Conservation (phyloP, 2,329 filamentous ascomycete species). For the Talaromyces albobiverticillius region DNA sequence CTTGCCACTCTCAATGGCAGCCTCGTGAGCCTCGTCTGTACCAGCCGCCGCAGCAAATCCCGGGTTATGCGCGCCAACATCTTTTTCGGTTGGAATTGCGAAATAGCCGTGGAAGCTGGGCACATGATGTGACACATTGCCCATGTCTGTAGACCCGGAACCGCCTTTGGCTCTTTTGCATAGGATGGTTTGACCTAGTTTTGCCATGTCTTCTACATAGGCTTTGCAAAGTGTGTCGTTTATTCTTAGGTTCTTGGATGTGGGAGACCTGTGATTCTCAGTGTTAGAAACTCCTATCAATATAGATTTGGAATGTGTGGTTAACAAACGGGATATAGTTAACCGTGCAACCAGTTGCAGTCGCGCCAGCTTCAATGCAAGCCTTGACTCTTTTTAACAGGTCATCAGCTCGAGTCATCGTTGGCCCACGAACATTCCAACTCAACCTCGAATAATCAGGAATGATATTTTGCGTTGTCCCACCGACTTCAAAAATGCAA, state of each 20-base stretch:
- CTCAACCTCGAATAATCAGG: slow-evolving; percentile 48
- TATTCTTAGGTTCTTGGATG: slow-evolving; percentile 26
- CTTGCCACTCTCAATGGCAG: not conserved
- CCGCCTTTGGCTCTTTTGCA: slow-evolving; percentile 25
- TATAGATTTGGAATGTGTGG: no score
- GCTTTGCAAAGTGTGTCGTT: slow-evolving; percentile 28
- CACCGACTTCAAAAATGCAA: slow-evolving; percentile 53
- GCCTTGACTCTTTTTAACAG: slow-evolving; percentile 27
- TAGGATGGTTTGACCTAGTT: slow-evolving; percentile 24
- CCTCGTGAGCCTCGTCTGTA: slow-evolving; percentile 18
- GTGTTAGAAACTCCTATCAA: not conserved
- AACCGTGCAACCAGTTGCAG: slow-evolving; percentile 33
- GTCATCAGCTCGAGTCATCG: slow-evolving; percentile 35
- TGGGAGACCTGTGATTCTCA: slow-evolving; percentile 21
- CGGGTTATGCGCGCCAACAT: slow-evolving; percentile 21
- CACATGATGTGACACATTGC: slow-evolving; percentile 41
- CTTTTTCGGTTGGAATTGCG: slow-evolving; percentile 36
- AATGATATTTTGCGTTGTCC: slow-evolving; percentile 56
- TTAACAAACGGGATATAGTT: slow-evolving; percentile 31
- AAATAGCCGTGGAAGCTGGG: slow-evolving; percentile 47
- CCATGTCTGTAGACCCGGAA: slow-evolving; percentile 34
- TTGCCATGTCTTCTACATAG: slow-evolving; percentile 28
- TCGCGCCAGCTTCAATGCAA: slow-evolving; percentile 33
- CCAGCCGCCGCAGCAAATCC: slow-evolving; percentile 42
- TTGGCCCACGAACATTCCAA: slow-evolving; percentile 47